phyloP scores from a whole-genome alignment of 352 stramenopile genomes.

The Phytophthora vignae region DNA sequence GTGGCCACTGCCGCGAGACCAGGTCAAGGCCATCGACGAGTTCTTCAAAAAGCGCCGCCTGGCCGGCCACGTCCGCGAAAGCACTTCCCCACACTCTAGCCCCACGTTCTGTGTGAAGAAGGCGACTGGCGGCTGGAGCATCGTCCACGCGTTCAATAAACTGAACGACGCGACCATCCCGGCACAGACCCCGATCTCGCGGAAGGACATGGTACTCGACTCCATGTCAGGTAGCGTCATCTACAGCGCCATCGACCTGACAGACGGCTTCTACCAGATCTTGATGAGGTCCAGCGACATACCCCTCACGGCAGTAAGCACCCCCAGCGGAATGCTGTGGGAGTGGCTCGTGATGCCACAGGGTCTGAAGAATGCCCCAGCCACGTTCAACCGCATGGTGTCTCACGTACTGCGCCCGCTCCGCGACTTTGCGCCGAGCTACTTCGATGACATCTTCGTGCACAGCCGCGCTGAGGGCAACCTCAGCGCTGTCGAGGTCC shows the following conservation, averaged over 20 bases:
- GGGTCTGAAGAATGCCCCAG: too few species aligned
- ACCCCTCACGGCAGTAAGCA: slow-evolving; percentile 33
- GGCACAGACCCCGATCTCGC: background rate
- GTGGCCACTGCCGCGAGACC: slow-evolving; percentile 13
- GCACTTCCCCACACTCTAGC: background rate
- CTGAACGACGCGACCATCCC: background rate
- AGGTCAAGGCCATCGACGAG: background rate
- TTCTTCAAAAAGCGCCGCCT: background rate
- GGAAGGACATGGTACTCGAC: slow-evolving; percentile 5
- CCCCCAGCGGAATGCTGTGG: slow-evolving; percentile 41
- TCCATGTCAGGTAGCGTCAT: background rate
- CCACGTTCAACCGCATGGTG: too few species aligned
- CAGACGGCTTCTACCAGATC: slow-evolving; percentile 26
- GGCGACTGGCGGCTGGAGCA: background rate
- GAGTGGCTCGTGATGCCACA: slow-evolving; percentile 13
- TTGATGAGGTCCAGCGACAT: slow-evolving; percentile 26
- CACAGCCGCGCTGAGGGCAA: too few species aligned
- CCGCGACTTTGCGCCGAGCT: too few species aligned
- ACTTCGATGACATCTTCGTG: too few species aligned
- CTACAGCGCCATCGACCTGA: slow-evolving; percentile 17
- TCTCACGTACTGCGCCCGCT: too few species aligned
- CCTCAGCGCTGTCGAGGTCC: too few species aligned
- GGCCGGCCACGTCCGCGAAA: background rate
- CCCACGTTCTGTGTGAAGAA: background rate
- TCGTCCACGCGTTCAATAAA: background rate